A percentile compares a stretch with the other conserved stretches of the same genome.
phyloP scores from a whole-genome alignment of 495 filamentous ascomycete species.

The Penicillium taxi region DNA sequence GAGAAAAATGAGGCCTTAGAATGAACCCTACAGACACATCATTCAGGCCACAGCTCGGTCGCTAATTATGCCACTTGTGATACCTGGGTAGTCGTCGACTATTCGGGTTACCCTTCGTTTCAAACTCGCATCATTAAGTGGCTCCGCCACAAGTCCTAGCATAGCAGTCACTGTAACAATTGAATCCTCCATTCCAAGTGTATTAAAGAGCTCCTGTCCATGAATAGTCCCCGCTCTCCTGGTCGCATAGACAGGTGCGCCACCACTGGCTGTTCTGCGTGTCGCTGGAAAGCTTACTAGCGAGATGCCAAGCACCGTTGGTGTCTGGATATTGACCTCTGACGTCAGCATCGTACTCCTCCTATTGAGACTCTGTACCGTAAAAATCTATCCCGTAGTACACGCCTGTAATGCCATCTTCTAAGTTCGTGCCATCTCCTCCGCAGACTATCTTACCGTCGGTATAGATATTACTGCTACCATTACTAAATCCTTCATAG shows the following conservation, averaged over 20 bases:
- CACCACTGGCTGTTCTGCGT: too few species aligned
- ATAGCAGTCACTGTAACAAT: constrained; percentile 1
- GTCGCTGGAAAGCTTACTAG: neutral
- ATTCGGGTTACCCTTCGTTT: too few species aligned
- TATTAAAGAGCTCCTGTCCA: neutral
- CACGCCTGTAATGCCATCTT: neutral
- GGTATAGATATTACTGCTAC: too few species aligned
- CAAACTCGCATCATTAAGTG: neutral
- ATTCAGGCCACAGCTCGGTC: too few species aligned
- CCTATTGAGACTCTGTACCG: neutral
- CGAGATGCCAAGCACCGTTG: neutral
- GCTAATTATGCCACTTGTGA: too few species aligned
- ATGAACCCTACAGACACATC: too few species aligned
- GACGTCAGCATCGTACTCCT: neutral
- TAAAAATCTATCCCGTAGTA: neutral
- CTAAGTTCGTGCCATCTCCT: too few species aligned
- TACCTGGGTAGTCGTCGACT: too few species aligned
- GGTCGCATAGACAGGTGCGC: too few species aligned
- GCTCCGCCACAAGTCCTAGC: neutral
- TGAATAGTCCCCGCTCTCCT: neutral
- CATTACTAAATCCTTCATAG: too few species aligned
- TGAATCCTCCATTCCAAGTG: neutral
- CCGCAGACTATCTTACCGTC: too few species aligned
- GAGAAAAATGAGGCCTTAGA: too few species aligned
- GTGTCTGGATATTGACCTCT: neutral